Conservation (phyloP, 495 filamentous ascomycete genomes). For the Hypoxylon perforatum region DNA sequence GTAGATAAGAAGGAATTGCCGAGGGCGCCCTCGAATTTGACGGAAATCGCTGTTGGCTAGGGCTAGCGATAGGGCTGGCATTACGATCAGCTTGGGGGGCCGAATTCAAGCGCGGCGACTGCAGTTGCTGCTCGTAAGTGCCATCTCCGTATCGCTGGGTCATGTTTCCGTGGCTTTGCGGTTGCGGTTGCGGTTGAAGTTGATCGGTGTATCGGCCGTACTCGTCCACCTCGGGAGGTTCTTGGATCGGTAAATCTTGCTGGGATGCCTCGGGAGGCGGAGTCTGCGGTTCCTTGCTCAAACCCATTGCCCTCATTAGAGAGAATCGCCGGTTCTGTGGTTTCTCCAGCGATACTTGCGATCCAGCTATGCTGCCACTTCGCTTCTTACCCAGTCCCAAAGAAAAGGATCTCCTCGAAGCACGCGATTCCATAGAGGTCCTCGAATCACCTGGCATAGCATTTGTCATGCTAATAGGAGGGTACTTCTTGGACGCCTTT, state of each 20-base stretch:
- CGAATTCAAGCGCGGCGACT: slow-evolving; percentile 41
- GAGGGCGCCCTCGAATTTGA: slow-evolving; percentile 35
- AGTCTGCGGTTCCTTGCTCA: slow-evolving; percentile 58
- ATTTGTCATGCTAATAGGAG: slow-evolving; percentile 82
- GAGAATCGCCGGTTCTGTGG: slow-evolving; percentile 73
- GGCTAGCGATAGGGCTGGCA: slow-evolving; percentile 43
- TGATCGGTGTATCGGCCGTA: slow-evolving; percentile 53
- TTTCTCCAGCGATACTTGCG: slow-evolving; percentile 65
- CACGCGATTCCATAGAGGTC: slow-evolving; percentile 78
- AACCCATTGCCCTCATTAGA: slow-evolving; percentile 71
- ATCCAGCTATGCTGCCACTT: slow-evolving; percentile 65
- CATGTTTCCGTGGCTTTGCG: slow-evolving; percentile 44
- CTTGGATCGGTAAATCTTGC: slow-evolving; percentile 59
- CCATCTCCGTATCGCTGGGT: slow-evolving; percentile 51
- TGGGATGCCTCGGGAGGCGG: slow-evolving; percentile 52
- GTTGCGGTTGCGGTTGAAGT: too few relatives aligned
- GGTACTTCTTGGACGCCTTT: slow-evolving; percentile 69
- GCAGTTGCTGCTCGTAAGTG: slow-evolving; percentile 55
- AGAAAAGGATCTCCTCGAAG: slow-evolving; percentile 76
- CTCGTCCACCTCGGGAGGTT: slow-evolving; percentile 54
- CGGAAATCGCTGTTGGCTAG: slow-evolving; percentile 42
- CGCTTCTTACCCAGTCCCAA: slow-evolving; percentile 79
- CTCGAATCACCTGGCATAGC: slow-evolving; percentile 69
- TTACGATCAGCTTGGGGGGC: slow-evolving; percentile 31
- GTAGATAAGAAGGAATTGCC: slow-evolving; percentile 53